These are phyloP conservation scores for Urtica urens DNA, from an alignment of 306 rosid genomes.

Conservation along the genomic window DNA sequence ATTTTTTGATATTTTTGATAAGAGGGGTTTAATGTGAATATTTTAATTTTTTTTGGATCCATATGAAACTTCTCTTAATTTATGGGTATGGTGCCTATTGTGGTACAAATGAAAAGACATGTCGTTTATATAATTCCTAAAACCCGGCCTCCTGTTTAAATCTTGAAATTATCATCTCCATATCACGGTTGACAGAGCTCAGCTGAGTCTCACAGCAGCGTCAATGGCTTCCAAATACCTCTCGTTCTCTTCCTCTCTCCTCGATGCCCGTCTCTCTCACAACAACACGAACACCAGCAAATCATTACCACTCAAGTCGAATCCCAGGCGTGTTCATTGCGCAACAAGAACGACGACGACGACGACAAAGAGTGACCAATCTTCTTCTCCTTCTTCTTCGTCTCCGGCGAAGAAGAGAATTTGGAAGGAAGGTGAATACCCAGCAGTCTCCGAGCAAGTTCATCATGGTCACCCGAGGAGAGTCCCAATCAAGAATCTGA, in stretches of 20 bases:
- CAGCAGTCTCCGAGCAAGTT: constrained; percentile 42
- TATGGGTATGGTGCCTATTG: too few relatives aligned
- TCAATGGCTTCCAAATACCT: constrained; percentile 59
- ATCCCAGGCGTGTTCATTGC: constrained; percentile 22
- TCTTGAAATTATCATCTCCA: too few relatives aligned
- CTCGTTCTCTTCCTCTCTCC: constrained; percentile 57
- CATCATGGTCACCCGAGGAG: constrained; percentile 26
- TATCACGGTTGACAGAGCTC: too few relatives aligned
- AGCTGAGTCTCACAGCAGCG: too few relatives aligned
- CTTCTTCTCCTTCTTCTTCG: constrained; percentile 31
- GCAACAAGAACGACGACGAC: constrained; percentile 40
- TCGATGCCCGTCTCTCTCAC: constrained; percentile 22
- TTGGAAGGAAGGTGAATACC: constrained; percentile 84
- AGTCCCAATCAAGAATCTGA: constrained; percentile 56
- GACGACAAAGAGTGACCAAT: neutral
- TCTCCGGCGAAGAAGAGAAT: constrained; percentile 42
- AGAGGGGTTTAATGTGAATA: too few relatives aligned
- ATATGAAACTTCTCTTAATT: too few relatives aligned
- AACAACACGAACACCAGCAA: constrained; percentile 16
- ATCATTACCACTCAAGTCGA: constrained; percentile 1
- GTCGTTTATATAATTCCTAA: too few relatives aligned
- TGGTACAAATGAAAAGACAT: too few relatives aligned
- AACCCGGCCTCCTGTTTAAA: too few relatives aligned
- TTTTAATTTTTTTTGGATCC: too few relatives aligned
- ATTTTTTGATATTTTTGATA: too few relatives aligned